Evolutionary conservation across 2,329 filamentous ascomycete genomes (phyloP), one percentile per base, ranked within the genome.

Genomic region (Colletotrichum lentis): DNA sequence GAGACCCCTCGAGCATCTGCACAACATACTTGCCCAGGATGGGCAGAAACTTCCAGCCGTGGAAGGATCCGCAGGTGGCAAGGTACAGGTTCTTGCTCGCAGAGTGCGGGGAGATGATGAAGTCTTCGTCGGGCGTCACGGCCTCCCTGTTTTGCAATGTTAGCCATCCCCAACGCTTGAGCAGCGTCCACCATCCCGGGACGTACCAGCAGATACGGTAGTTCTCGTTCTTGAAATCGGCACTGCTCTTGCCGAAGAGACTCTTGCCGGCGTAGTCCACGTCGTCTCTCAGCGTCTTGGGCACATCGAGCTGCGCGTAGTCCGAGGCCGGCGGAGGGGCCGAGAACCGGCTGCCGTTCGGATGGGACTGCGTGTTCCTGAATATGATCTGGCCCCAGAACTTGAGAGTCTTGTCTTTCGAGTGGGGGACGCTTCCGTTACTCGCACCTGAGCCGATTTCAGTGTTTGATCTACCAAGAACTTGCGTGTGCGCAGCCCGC

Each of bases 151-250:
- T 24, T 31, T 3, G 18, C 27, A 24, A 14, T 22, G 18, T 46
- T 14, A 62, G 39, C 37, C 3, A 43, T 5, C 14, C 6, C n/a
- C 11, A 1, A 31, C 18, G 12, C 18, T 3, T 2, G 5, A 27
- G 3, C 24, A 10, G 2, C 18, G 14, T 44, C 5, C 16, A 31
- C 11, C 24, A 1, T 24, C 24, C 5, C 16, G 3, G 1, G 22
- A 31, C 37, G 50, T 22, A 86, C 85, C 85, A 88, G 80, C 85
- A 87, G 62, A 88, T 85, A 2, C 85, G 80, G 72, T 86, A 82
- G 70, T 85, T 83, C 53, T 82, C 82, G 76, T 86, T 82, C 66
- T 84, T 80, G 83, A 84, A 86, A 16, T 76, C 73, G 37, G 79
- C 79, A 41, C 83, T 83, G 10, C 81, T 82, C 57, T 83, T 80